Percentiles rank a stretch among this genome's conserved stretches.
phyloP scores from a whole-genome alignment of 805 yeast genomes.

The Candida maltosa region DNA sequence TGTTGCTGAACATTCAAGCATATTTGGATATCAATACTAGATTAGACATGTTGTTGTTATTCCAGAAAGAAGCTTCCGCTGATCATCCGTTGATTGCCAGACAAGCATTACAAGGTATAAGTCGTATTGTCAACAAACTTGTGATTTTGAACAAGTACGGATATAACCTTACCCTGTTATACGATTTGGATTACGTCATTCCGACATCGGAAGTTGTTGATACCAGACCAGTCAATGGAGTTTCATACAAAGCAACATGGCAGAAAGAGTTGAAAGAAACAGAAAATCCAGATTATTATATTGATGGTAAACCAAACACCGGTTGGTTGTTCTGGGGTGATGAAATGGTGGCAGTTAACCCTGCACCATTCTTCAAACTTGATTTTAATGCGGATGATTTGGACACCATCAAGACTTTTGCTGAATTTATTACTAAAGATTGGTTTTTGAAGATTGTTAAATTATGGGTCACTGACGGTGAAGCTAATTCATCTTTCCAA shows the following conservation, averaged over 20 bases:
- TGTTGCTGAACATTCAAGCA: slow-evolving; percentile 51
- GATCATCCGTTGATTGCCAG: slow-evolving; percentile 69
- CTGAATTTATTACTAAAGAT: slow-evolving; percentile 44
- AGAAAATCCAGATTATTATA: slow-evolving; percentile 46
- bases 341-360: slow-evolving; percentile 43
- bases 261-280: slow-evolving; percentile 49
- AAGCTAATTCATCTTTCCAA: slow-evolving; percentile 63
- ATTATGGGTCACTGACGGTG: slow-evolving; percentile 63
- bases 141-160: slow-evolving; percentile 42
- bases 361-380: slow-evolving; percentile 20
- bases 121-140: slow-evolving; percentile 48
- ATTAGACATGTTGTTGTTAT: slow-evolving; percentile 35
- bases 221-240: slow-evolving; percentile 32
- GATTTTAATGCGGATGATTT: slow-evolving; percentile 42
- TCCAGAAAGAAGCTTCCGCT: slow-evolving; percentile 48
- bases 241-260: slow-evolving; percentile 41
- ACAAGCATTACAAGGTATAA: slow-evolving; percentile 56
- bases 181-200: slow-evolving; percentile 31
- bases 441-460: slow-evolving; percentile 57
- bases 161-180: slow-evolving; percentile 45
- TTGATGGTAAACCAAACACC: slow-evolving; percentile 52
- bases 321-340: slow-evolving; percentile 83
- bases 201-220: slow-evolving; percentile 40
- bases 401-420: slow-evolving; percentile 38
- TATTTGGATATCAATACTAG: slow-evolving; percentile 48